Base-by-base conservation (phyloP, 139 green algal species). In the Tetradesmus obliquus region DNA sequence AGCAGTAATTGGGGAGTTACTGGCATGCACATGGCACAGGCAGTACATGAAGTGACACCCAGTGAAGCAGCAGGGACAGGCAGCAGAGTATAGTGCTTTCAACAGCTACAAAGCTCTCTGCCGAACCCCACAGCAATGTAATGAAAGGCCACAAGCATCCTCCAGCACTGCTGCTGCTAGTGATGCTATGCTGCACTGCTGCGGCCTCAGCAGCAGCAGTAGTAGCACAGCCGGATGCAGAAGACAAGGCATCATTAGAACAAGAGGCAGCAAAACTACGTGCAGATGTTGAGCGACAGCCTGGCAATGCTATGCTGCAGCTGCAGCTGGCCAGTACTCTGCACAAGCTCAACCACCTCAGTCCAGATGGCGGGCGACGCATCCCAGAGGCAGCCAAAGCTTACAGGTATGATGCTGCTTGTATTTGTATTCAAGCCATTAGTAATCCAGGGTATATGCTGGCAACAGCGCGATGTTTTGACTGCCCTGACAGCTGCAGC, bases 311-410 rank as follows among this genome's bases (percentile, higher is more conserved):
- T 9, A 17, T 79, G n/a, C 54, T 82, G 24, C 55, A 94, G 15
- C 51, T 93, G 55, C 76, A 92, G 66, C 86, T 96, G 9, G 95
- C 93, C 10, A 84, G 84, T 2, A 69, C 86, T 1, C 92, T 97
- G 66, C 95, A 97, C 32, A 74, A 90, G n/a, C 88, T 96, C 54
- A 96, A 97, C 88, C 83, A 94, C 74, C 12, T 87, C 12, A 81
- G n/a, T 1, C 95, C 95, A 20, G 92, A 97, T 88, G 95, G 95
- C 0, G 94, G 95, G 53, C 92, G 55, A 0, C 74, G 95, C 2
- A 82, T 97, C 19, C 88, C 92, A 13, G 94, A 96, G 55, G 95
- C 95, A 51, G 95, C 93, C 19, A 53, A 79, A 9, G 88, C 91
- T 2, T 97, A 97, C 94, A 90, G 93, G 91, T 95, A 55, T 45